A percentile compares a stretch with the other conserved stretches of the same genome.
Conservation (phyloP, 2,329 filamentous ascomycete species). For the Fusarium heterosporum region DNA sequence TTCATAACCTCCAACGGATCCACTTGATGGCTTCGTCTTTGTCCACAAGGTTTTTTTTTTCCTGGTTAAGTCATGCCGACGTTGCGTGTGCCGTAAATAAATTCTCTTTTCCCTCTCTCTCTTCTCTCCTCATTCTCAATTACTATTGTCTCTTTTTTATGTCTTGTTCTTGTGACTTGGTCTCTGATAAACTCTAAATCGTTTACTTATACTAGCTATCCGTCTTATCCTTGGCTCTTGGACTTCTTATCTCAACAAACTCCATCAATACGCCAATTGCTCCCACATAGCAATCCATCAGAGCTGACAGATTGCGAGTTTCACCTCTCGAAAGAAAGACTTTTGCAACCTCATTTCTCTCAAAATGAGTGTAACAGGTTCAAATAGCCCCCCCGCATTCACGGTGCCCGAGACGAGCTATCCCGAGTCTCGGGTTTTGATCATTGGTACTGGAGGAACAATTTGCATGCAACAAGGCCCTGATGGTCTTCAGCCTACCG, state of each 20-base stretch:
- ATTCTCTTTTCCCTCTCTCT: conserved; percentile 17
- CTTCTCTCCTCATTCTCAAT: conserved; percentile 5
- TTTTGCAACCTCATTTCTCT: background rate
- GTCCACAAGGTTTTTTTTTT: conserved; percentile 39
- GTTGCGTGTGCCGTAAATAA: conserved; percentile 27
- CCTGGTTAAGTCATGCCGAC: conserved; percentile 24
- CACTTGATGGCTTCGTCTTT: conserved; percentile 46
- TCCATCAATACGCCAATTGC: background rate
- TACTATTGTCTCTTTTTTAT: background rate
- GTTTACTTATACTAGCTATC: conserved; percentile 6
- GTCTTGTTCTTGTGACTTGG: background rate
- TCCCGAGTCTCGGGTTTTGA: conserved; percentile 83
- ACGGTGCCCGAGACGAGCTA: conserved; percentile 50
- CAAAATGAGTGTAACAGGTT: conserved; percentile 28
- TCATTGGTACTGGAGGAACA: conserved; percentile 90
- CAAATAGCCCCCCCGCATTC: conserved; percentile 21
- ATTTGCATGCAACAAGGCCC: conserved; percentile 91
- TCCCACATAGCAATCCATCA: background rate
- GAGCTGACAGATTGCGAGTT: background rate
- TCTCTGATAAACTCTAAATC: background rate
- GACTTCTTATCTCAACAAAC: conserved; percentile 23
- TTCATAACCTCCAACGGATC: conserved; percentile 47
- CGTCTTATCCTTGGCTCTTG: conserved; percentile 12
- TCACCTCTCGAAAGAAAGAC: background rate
- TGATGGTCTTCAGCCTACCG: conserved; percentile 82